These are phyloP conservation scores for Chlamydomonas incerta DNA, from an alignment of 139 green algal genomes.

Conservation along the genomic window DNA sequence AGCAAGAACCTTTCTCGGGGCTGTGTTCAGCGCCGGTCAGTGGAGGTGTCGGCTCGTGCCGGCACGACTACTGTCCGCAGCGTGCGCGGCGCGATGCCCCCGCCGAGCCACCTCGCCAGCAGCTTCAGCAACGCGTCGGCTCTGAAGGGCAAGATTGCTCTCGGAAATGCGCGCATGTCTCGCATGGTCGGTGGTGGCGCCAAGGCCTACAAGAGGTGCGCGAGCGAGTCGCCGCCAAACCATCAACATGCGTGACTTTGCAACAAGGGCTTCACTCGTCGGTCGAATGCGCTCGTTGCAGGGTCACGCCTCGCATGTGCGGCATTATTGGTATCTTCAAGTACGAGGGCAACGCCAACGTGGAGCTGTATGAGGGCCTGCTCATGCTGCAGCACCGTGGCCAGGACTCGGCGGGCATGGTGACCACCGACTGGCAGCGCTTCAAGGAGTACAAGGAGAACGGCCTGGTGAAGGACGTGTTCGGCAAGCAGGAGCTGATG, in stretches of 20 bases:
- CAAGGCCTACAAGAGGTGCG: conserved; percentile 46
- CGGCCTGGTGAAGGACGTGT: conserved; percentile 98
- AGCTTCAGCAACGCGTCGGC: conserved; percentile 36
- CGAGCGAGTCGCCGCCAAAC: neutral
- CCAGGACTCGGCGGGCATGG: conserved; percentile 96
- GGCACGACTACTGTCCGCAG: neutral
- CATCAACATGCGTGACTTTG: neutral
- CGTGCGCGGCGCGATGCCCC: neutral
- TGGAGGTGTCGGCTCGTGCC: conserved; percentile 34
- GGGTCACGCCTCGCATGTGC: conserved; percentile 78
- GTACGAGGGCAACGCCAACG: conserved; percentile 78
- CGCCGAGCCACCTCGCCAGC: conserved; percentile 25
- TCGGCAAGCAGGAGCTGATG: conserved; percentile 80
- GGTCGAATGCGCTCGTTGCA: neutral
- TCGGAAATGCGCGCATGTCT: conserved; percentile 19
- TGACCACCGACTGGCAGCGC: conserved; percentile 89
- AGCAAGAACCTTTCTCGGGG: conserved; percentile 1
- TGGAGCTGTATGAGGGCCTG: conserved; percentile 96
- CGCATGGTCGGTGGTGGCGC: conserved; percentile 11
- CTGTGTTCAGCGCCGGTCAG: conserved; percentile 9
- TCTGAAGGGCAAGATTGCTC: conserved; percentile 37
- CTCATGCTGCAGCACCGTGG: conserved; percentile 98
- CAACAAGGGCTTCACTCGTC: neutral
- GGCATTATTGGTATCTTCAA: conserved; percentile 97
- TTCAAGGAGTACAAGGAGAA: conserved; percentile 97